phyloP scores from a whole-genome alignment of 345 rosid genomes.

The Citrus maxima region DNA sequence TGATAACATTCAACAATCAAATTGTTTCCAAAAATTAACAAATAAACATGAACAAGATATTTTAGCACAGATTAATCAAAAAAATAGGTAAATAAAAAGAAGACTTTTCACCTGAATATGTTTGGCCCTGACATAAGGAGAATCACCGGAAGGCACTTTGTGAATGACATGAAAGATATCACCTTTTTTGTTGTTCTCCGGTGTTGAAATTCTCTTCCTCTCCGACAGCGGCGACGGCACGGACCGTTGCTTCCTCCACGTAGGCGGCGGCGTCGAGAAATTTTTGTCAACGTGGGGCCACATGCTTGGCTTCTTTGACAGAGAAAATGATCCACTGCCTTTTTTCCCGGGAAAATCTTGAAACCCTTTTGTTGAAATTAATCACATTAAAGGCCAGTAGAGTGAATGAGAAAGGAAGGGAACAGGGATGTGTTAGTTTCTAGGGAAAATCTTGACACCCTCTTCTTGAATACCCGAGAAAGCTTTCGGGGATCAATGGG shows the following conservation, averaged over 20 bases:
- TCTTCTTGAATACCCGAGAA: not conserved
- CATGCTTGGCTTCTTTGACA: slow-evolving; percentile 6
- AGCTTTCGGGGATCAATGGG: not conserved
- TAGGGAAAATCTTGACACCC: not conserved
- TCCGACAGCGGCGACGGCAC: slow-evolving; percentile 4
- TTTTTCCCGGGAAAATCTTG: slow-evolving; percentile 2
- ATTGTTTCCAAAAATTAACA: not conserved
- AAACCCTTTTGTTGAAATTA: not conserved
- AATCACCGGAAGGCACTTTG: slow-evolving; percentile 77
- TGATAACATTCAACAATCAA: not conserved
- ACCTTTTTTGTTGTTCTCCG: slow-evolving; percentile 25
- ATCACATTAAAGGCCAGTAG: not conserved
- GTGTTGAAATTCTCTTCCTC: slow-evolving; percentile 20
- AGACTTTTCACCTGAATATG: slow-evolving; percentile 58
- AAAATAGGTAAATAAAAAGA: not conserved
- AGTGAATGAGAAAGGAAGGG: not conserved
- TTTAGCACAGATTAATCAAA: not conserved
- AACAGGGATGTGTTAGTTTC: not conserved
- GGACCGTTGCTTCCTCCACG: slow-evolving; percentile 14
- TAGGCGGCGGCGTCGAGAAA: slow-evolving; percentile 15
- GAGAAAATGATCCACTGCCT: slow-evolving; percentile 2
- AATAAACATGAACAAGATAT: not conserved
- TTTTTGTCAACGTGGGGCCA: slow-evolving; percentile 1
- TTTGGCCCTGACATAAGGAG: slow-evolving; percentile 85
- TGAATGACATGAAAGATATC: slow-evolving; percentile 58